A percentile compares a stretch with the other conserved stretches of the same genome.
Conservation (phyloP, 2,329 filamentous ascomycete genomes). For the Ophiostoma pallidulum region DNA sequence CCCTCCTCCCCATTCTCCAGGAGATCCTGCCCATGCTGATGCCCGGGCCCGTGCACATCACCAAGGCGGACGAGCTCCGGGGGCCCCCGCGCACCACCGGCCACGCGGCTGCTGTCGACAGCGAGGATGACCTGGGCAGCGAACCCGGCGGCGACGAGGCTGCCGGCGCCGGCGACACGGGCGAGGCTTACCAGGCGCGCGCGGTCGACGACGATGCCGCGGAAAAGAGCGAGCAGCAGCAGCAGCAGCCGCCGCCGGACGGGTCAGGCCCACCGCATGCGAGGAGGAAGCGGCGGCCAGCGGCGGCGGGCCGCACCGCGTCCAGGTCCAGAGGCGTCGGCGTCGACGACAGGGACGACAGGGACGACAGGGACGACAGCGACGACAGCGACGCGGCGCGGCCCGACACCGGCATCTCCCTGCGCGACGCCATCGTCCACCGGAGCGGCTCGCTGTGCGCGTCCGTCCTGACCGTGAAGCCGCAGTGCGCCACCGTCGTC, state of each 20-base stretch:
- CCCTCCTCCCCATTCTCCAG: slow-evolving; percentile 45
- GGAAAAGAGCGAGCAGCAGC: no score
- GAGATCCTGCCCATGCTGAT: slow-evolving; percentile 52
- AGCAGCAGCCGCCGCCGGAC: no score
- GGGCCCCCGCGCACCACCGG: not conserved
- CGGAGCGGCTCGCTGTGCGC: slow-evolving; percentile 58
- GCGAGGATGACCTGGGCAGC: slow-evolving; percentile 24
- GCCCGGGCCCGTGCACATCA: slow-evolving; percentile 48
- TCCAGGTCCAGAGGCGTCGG: no score
- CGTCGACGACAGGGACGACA: slow-evolving; percentile 26
- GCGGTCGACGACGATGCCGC: no score
- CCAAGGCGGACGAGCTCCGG: slow-evolving; percentile 31
- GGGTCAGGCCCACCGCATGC: no score
- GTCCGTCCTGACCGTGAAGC: slow-evolving; percentile 56
- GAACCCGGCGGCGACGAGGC: slow-evolving; percentile 22
- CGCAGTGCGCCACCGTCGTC: slow-evolving; percentile 50
- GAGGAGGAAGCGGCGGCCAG: no score
- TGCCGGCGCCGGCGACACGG: slow-evolving; percentile 30
- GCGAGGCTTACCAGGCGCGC: no score
- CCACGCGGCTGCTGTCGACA: not conserved
- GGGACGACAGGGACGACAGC: not conserved
- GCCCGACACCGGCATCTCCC: slow-evolving; percentile 12
- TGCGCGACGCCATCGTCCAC: slow-evolving; percentile 47
- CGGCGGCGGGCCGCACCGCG: no score
- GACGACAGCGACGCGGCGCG: not conserved